Percentiles rank a stretch among this genome's conserved stretches.
phyloP scores from a whole-genome alignment of 306 rosid genomes.

The Rubus parviflorus region DNA sequence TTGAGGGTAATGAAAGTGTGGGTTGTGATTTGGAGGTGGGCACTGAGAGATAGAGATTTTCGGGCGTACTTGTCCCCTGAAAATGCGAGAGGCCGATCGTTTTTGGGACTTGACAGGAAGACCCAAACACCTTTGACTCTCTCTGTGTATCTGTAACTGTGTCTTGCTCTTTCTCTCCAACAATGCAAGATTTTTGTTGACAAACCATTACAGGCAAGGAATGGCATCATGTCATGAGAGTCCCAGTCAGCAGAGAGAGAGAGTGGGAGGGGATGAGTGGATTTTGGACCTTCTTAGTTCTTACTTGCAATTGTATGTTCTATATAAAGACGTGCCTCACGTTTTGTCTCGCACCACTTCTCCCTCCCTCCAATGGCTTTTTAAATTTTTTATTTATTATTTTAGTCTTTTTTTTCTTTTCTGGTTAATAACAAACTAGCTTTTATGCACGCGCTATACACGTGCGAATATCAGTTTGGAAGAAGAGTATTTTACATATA shows the following conservation, averaged over 20 bases:
- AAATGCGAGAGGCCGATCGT: slow-evolving; percentile 40
- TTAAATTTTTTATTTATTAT: no score
- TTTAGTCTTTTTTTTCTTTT: no score
- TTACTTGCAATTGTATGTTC: no score
- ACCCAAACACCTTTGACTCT: neutral
- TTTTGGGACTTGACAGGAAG: slow-evolving; percentile 38
- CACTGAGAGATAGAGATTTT: slow-evolving; percentile 38
- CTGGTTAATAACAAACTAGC: no score
- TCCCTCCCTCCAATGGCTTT: no score
- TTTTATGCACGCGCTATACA: no score
- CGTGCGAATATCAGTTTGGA: no score
- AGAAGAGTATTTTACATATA: no score
- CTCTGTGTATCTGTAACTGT: neutral
- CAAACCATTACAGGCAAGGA: neutral
- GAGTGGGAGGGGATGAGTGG: no score
- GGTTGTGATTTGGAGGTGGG: slow-evolving; percentile 32
- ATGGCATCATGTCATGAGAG: neutral
- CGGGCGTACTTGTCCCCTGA: slow-evolving; percentile 35
- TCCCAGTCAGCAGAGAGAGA: neutral
- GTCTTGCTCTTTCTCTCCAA: neutral
- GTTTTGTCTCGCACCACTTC: no score
- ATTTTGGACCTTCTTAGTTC: no score
- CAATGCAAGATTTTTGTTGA: neutral
- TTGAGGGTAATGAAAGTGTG: slow-evolving; percentile 17
- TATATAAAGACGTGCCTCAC: no score